Evolutionary conservation across 352 stramenopile genomes (phyloP).

Genomic region (Phytophthora palmivora): DNA sequence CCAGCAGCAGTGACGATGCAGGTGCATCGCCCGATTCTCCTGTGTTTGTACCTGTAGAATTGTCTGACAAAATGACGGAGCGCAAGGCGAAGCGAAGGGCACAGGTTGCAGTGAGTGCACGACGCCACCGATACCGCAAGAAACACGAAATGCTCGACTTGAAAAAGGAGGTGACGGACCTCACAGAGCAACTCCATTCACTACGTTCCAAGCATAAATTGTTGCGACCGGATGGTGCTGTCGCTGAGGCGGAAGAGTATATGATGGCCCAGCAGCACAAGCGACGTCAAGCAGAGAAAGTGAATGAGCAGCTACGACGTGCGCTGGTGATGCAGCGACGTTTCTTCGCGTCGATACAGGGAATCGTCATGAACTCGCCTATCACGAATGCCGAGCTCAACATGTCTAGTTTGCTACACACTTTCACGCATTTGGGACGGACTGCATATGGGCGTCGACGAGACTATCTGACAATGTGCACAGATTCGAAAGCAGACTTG

Average conservation of each 20-base stretch:
- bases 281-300: slow-evolving; percentile 36
- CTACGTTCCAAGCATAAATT: slow-evolving; percentile 45
- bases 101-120: slow-evolving; percentile 32
- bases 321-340: slow-evolving; percentile 55
- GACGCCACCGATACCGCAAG: slow-evolving; percentile 40
- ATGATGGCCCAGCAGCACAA: slow-evolving; percentile 43
- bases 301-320: slow-evolving; percentile 59
- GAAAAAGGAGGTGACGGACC: slow-evolving; percentile 41
- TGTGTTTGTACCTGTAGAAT: background rate
- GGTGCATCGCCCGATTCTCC: slow-evolving; percentile 12
- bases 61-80: slow-evolving; percentile 7
- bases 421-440: slow-evolving; percentile 56
- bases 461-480: slow-evolving; percentile 56
- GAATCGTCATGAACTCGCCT: slow-evolving; percentile 36
- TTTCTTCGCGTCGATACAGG: slow-evolving; percentile 53
- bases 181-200: slow-evolving; percentile 39
- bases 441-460: slow-evolving; percentile 44
- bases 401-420: slow-evolving; percentile 61
- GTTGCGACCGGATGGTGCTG: slow-evolving; percentile 25
- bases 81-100: slow-evolving; percentile 27
- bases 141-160: slow-evolving; percentile 55
- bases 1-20: slow-evolving; percentile 26
- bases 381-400: slow-evolving; percentile 47
- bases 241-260: slow-evolving; percentile 42
- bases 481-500: slow-evolving; percentile 55